Percentiles rank a stretch among this genome's conserved stretches.
Conservation (phyloP, 352 stramenopile genomes). For the Aphanomyces cochlioides region DNA sequence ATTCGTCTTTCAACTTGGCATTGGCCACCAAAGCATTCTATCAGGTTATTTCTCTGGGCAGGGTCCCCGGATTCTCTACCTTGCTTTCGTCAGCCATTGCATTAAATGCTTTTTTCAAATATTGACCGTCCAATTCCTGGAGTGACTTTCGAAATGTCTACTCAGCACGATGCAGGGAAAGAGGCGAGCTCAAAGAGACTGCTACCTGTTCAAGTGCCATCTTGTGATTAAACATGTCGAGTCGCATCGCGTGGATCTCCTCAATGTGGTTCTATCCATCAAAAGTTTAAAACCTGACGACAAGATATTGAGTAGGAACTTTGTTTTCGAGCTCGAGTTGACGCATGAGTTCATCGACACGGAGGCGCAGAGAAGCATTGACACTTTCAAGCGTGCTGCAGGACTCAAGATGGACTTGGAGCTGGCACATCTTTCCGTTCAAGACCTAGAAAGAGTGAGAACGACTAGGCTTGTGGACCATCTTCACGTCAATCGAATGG, state of each 20-base stretch:
- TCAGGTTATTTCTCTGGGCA: no score
- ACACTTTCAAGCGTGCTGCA: conserved; percentile 61
- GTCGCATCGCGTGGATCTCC: conserved; percentile 69
- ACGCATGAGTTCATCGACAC: conserved; percentile 56
- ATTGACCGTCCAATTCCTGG: conserved; percentile 70
- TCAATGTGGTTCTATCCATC: conserved; percentile 44
- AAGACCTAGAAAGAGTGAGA: conserved; percentile 35
- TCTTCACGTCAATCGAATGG: conserved; percentile 46
- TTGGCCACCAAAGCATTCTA: conserved; percentile 76
- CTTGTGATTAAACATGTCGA: conserved; percentile 85
- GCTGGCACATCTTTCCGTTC: conserved; percentile 46
- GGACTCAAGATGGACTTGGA: conserved; percentile 67
- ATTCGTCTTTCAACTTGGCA: conserved; percentile 74
- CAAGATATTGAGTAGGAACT: conserved; percentile 1
- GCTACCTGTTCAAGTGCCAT: conserved; percentile 73
- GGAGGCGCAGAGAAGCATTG: conserved; percentile 52
- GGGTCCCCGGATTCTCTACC: conserved; percentile 28
- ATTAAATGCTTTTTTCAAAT: conserved; percentile 74
- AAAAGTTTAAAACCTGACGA: not conserved
- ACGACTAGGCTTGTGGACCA: not conserved
- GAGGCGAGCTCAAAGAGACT: not conserved
- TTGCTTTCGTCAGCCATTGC: conserved; percentile 82
- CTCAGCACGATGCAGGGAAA: not conserved
- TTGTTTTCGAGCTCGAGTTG: conserved; percentile 63
- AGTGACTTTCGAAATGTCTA: conserved; percentile 71